Evolutionary conservation across 768 basidiomycete species (phyloP).

Genomic region (Ramaria rubella): DNA sequence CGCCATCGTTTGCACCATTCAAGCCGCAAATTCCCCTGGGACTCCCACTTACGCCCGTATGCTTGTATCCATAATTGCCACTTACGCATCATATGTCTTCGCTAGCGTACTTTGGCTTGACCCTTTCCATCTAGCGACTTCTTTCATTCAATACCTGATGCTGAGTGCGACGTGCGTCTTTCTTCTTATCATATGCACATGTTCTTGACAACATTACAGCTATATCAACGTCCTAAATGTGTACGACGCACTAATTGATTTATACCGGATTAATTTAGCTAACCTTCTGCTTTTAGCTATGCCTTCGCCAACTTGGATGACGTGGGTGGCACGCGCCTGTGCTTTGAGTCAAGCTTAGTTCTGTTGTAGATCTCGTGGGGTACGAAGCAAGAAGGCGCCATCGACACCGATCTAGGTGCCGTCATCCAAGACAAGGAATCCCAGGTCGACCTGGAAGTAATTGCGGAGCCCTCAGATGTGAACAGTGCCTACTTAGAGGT

Average conservation of each 20-base stretch:
- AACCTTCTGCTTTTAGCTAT: conserved; percentile 46
- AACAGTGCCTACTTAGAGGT: conserved; percentile 83
- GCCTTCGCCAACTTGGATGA: conserved; percentile 85
- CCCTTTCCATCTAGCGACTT: conserved; percentile 95
- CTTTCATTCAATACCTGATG: conserved; percentile 81
- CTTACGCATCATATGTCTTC: conserved; percentile 62
- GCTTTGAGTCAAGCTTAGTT: not conserved
- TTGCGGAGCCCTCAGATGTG: conserved; percentile 73
- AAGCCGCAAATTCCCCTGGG: conserved; percentile 62
- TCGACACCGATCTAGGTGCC: conserved; percentile 73
- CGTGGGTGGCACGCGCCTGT: conserved; percentile 35
- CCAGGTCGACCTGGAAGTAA: conserved; percentile 83
- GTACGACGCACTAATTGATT: conserved; percentile 34
- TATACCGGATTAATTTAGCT: conserved; percentile 16
- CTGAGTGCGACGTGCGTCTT: conserved; percentile 55
- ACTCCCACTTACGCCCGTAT: conserved; percentile 60
- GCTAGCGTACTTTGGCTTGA: conserved; percentile 82
- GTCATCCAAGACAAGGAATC: conserved; percentile 75
- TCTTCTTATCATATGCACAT: not conserved
- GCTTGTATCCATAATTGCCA: conserved; percentile 79
- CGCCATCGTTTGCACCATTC: conserved; percentile 73
- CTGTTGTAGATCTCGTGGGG: conserved; percentile 77
- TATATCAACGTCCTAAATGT: conserved; percentile 75
- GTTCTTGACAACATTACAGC: not conserved
- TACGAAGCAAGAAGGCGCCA: conserved; percentile 63